Evolutionary conservation across 768 basidiomycete species (phyloP), one percentile per base, ranked within the genome.

Genomic region (Butyriboletus loyo): DNA sequence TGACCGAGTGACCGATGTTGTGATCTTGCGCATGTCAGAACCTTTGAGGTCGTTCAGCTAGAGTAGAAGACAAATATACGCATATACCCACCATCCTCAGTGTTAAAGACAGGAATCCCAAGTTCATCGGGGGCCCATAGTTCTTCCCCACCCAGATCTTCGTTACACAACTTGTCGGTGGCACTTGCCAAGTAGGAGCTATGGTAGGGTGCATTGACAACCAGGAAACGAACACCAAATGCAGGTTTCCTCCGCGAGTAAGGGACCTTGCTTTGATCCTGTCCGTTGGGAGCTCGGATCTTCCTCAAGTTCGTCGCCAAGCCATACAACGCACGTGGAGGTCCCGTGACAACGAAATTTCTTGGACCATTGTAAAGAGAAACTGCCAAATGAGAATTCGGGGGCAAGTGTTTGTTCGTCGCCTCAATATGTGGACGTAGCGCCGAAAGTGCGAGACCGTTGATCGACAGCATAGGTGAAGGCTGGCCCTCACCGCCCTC

Each of bases 131-230:
- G 60, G 24, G 72, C 66, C 91, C 92, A 95, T 24, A 96, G 66
- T 62, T 96, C 92, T 62, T 92, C 80, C 3, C 81, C 85, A 11
- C 73, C 75, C 32, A 95, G 71, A 73, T 95, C 92, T 52, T 87
- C 82, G n/a, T 80, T 69, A 35, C 88, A 70, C 42, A 97, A 72
- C 69, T 84, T 88, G 56, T 92, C 82, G 3, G 92, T 83, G 1
- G 84, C 87, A 27, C 81, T 85, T 17, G 66, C 66, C 49, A 99
- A 77, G 71, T 98, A 96, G 19, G 76, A 75, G 70, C 93, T 95
- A 77, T 99, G 97, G 74, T 94, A 99, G 1, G 97, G 97, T 2
- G 94, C 96, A 48, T 85, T 88, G 64, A 99, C 89, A n/a, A 92
- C 87, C 63, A 99, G 75, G 78, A 98, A 99, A 40, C 97, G 86